Percentiles rank a stretch among this genome's conserved stretches.
phyloP scores from a whole-genome alignment of 805 yeast genomes.

The Spathaspora sp. region DNA sequence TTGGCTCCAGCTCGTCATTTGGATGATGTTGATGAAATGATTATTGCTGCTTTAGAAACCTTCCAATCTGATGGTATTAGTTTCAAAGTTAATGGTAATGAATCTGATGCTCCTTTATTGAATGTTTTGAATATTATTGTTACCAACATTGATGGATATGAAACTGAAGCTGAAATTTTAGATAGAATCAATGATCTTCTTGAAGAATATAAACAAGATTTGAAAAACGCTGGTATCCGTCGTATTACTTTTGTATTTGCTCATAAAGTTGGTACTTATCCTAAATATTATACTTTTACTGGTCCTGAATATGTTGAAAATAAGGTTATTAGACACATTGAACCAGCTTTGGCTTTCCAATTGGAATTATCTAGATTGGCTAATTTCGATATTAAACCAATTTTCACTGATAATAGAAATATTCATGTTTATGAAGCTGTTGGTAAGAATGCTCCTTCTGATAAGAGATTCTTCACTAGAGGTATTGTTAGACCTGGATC shows the following conservation, averaged over 20 bases:
- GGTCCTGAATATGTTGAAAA: constrained; percentile 86
- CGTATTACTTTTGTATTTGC: constrained; percentile 92
- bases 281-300: constrained; percentile 92
- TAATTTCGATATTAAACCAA: constrained; percentile 91
- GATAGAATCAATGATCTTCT: constrained; percentile 60
- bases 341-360: constrained; percentile 97
- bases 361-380: constrained; percentile 91
- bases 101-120: constrained; percentile 38
- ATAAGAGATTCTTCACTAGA: constrained; percentile 93
- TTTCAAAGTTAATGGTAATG: constrained; percentile 20
- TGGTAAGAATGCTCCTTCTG: constrained; percentile 90
- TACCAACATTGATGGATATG: constrained; percentile 69
- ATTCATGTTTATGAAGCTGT: constrained; percentile 96
- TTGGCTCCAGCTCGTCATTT: constrained; percentile 76
- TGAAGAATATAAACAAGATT: constrained; percentile 65
- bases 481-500: constrained; percentile 97
- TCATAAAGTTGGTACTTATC: constrained; percentile 79
- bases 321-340: constrained; percentile 93
- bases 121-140: constrained; percentile 85
- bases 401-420: constrained; percentile 94
- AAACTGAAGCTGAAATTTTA: constrained; percentile 65
- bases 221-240: constrained; percentile 72
- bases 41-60: constrained; percentile 69
- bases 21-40: constrained; percentile 85
- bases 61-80: constrained; percentile 50